Base-by-base conservation (phyloP, 78 protist genomes). In the slime mould (Dictyostelium discoideum) region DNA sequence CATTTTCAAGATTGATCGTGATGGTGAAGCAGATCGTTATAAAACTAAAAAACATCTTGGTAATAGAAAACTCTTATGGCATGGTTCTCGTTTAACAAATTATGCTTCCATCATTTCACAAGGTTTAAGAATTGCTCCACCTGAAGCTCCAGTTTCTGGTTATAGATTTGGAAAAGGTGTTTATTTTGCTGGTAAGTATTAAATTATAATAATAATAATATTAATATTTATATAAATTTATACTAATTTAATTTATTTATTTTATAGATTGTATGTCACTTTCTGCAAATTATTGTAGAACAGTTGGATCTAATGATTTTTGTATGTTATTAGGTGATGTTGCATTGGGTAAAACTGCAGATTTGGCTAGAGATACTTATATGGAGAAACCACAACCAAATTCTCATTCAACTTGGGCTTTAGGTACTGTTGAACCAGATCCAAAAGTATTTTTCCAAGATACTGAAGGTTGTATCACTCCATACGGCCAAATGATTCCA, bases 161-260 rank as follows among this genome's bases (percentile, higher is more conserved):
- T 98, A 98, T 93, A 92, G 97, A 97, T 98, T 98, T 82, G 99
- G 99, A 46, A 97, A 98, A 87, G 99, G 99, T 57, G 79, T 98
- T n/a, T 98, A 98, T 97, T 96, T 98, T 86, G 99, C 99, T 32
- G 95, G 92, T 50, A 10, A n/a, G 29, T 65, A 65, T 22, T n/a
- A n/a, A n/a, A n/a, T n/a, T n/a, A n/a, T n/a, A n/a, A n/a, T n/a
- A n/a, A n/a, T n/a, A n/a, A n/a, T n/a, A n/a, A n/a, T n/a, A n/a
- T n/a, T n/a, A n/a, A n/a, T n/a, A n/a, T n/a, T n/a, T n/a, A n/a
- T 63, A 22, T 22, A 22, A 63, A 26, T n/a, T 67, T 24, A n/a
- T n/a, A 9, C 32, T 63, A 63, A 18, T 63, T 60, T 20, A 22
- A 0, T 67, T 63, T 8, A 1, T 67, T 67, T 67, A 24, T n/a